Evolutionary conservation across 768 basidiomycete genomes (phyloP).

Genomic region (Serpula lacrymans): DNA sequence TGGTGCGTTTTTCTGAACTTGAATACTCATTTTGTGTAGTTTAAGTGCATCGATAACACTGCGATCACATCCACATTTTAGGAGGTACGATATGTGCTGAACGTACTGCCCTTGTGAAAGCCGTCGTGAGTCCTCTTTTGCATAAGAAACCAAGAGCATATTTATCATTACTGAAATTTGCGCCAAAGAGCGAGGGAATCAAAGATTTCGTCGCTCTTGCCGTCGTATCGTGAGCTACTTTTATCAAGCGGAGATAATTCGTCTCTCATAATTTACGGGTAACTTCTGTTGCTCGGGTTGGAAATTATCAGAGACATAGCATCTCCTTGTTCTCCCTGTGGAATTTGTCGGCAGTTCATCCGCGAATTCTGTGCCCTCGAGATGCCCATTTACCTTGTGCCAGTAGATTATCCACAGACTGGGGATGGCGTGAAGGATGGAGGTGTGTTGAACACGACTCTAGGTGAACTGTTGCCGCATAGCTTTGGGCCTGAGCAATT

Average conservation of each 20-base stretch:
- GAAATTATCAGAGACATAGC: slow-evolving; percentile 75
- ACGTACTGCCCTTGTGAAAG: slow-evolving; percentile 92
- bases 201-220: slow-evolving; percentile 72
- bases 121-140: slow-evolving; percentile 56
- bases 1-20: slow-evolving; percentile 45
- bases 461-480: slow-evolving; percentile 74
- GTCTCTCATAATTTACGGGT: background rate
- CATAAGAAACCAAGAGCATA: background rate
- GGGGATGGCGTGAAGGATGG: slow-evolving; percentile 39
- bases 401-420: slow-evolving; percentile 53
- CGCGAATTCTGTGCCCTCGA: slow-evolving; percentile 78
- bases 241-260: background rate
- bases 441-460: slow-evolving; percentile 58
- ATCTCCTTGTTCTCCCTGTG: slow-evolving; percentile 77
- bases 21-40: background rate
- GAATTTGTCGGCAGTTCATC: slow-evolving; percentile 89
- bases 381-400: slow-evolving; percentile 72
- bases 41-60: background rate
- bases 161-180: background rate
- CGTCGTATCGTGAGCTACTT: slow-evolving; percentile 60
- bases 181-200: slow-evolving; percentile 73
- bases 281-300: background rate
- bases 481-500: slow-evolving; percentile 90
- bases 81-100: slow-evolving; percentile 94
- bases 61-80: slow-evolving; percentile 26